Conservation (phyloP, 108 stramenopile genomes). For the Bacterosira constricta region DNA sequence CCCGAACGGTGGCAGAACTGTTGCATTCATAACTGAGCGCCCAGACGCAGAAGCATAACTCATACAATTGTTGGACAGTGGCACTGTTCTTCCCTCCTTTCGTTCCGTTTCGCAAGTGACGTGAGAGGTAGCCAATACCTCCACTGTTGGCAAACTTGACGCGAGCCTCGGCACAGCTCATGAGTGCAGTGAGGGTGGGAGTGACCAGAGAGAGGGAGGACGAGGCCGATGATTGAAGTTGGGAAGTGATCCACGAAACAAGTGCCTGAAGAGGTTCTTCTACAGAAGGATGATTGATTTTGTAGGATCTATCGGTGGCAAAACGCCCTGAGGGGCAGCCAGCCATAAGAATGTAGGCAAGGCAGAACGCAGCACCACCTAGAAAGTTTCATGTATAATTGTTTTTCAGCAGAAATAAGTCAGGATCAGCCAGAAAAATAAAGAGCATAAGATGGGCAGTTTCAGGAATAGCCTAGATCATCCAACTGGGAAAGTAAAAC, state of each 20-base stretch:
- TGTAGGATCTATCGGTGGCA: constrained; percentile 23
- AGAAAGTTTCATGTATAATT: neutral
- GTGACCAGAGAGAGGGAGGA: constrained; percentile 68
- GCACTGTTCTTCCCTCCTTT: constrained; percentile 28
- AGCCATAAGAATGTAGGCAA: constrained; percentile 52
- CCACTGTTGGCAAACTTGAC: constrained; percentile 60
- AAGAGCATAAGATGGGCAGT: neutral
- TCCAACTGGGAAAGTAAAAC: neutral
- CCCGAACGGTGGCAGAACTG: constrained; percentile 28
- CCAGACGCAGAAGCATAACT: constrained; percentile 92
- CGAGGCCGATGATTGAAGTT: constrained; percentile 60
- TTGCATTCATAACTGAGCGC: constrained; percentile 77
- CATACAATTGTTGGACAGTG: constrained; percentile 90
- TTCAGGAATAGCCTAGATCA: neutral
- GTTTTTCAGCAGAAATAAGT: neutral
- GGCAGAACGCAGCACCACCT: constrained; percentile 56
- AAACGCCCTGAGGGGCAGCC: constrained; percentile 41
- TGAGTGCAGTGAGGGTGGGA: constrained; percentile 63
- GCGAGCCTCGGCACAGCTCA: constrained; percentile 60
- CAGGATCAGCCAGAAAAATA: neutral
- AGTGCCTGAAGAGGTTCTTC: constrained; percentile 61
- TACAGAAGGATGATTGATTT: constrained; percentile 47
- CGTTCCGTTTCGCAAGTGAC: constrained; percentile 56
- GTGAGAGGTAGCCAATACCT: constrained; percentile 76
- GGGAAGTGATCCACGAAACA: constrained; percentile 73